Conservation (phyloP, 2,329 filamentous ascomycete genomes). For the Xylariaceae sp. region DNA sequence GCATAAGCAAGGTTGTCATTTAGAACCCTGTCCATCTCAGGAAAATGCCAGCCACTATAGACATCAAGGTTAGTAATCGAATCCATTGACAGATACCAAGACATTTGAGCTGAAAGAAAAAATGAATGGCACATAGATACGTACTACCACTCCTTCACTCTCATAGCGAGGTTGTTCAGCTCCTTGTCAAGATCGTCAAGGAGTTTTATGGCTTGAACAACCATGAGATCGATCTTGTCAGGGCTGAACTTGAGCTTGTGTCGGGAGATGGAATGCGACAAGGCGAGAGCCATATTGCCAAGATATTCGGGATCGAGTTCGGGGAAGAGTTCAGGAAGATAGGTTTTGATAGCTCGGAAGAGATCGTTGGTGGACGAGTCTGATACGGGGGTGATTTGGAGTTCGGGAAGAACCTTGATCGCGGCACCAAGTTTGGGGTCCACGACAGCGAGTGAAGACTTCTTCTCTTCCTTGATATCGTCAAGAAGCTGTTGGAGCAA, state of each 20-base stretch:
- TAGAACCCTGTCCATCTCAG: conserved; percentile 93
- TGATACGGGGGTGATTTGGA: conserved; percentile 78
- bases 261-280: conserved; percentile 92
- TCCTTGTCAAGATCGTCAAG: conserved; percentile 98
- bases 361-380: conserved; percentile 81
- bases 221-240: conserved; percentile 99
- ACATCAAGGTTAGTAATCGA: neutral
- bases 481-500: conserved; percentile 79
- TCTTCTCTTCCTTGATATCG: conserved; percentile 94
- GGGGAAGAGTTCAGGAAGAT: conserved; percentile 85
- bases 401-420: conserved; percentile 85
- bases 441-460: conserved; percentile 88
- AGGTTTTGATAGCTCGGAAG: conserved; percentile 89
- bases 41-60: conserved; percentile 84
- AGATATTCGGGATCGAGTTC: conserved; percentile 81
- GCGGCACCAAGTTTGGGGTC: conserved; percentile 89
- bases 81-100: neutral
- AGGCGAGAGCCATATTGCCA: conserved; percentile 90
- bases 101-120: neutral
- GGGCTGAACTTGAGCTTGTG: conserved; percentile 99
- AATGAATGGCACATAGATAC: neutral
- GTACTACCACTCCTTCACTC: conserved; percentile 95
- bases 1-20: conserved; percentile 96
- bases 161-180: conserved; percentile 97
- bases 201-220: conserved; percentile 91